phyloP scores from a whole-genome alignment of 1,139 yeast genomes.

The Ogataea hybrid region DNA sequence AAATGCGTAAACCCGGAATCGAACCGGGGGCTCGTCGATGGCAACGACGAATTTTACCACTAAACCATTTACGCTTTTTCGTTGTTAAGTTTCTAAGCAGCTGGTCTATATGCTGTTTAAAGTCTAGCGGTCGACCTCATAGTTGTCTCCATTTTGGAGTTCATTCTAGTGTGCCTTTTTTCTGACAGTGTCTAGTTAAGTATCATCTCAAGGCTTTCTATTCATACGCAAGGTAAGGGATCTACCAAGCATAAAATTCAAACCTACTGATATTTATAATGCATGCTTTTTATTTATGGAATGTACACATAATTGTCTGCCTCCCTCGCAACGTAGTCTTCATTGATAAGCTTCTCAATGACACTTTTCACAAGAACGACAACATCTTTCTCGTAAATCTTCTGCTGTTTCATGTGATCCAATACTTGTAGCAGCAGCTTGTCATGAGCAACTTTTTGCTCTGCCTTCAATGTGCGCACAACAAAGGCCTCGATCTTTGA shows the following conservation, averaged over 20 bases:
- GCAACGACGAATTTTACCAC: constrained; percentile 27
- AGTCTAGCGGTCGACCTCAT: too few species aligned
- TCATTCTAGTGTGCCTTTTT: too few species aligned
- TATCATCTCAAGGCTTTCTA: too few species aligned
- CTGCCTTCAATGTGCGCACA: constrained; percentile 11
- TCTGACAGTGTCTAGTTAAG: too few species aligned
- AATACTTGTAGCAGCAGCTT: constrained; percentile 11
- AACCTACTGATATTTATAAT: neutral
- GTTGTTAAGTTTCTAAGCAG: neutral
- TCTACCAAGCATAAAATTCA: too few species aligned
- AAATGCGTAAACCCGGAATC: constrained; percentile 25
- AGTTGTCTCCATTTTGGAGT: too few species aligned
- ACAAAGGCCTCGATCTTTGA: constrained; percentile 17
- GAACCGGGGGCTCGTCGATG: constrained; percentile 28
- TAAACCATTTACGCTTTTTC: constrained; percentile 21
- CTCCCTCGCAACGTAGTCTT: constrained; percentile 13
- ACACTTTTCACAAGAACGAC: constrained; percentile 10
- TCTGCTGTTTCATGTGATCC: constrained; percentile 9
- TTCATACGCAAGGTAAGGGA: too few species aligned
- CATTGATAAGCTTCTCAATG: constrained; percentile 15
- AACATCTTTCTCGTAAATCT: constrained; percentile 7
- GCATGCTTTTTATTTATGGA: constrained; percentile 8
- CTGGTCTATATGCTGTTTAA: too few species aligned
- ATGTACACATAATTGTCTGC: constrained; percentile 16
- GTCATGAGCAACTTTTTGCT: constrained; percentile 10